Percentiles rank a stretch among this genome's conserved stretches.
Conservation (phyloP, 768 basidiomycete species). For the Amanita muscaria region DNA sequence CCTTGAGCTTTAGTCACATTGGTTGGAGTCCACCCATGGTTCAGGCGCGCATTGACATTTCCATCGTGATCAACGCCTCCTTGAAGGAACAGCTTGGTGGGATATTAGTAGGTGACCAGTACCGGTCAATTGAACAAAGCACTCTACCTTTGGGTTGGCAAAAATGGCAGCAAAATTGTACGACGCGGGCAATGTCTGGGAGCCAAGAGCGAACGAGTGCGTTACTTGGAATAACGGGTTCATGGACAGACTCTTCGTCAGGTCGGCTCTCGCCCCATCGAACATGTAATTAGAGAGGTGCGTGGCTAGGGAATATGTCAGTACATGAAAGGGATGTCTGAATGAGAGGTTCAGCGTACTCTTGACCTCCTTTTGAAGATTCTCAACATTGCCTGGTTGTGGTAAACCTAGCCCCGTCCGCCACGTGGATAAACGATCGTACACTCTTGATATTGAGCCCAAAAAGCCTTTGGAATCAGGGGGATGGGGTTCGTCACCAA, state of each 20-base stretch:
- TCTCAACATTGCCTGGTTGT: slow-evolving; percentile 91
- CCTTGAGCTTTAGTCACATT: slow-evolving; percentile 82
- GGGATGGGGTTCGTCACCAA: slow-evolving; percentile 26
- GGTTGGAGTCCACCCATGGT: slow-evolving; percentile 76
- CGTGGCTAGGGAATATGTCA: slow-evolving; percentile 49
- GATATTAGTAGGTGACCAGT: slow-evolving; percentile 16
- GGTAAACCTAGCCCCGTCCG: slow-evolving; percentile 73
- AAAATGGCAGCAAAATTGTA: slow-evolving; percentile 95
- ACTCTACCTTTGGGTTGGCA: slow-evolving; percentile 67
- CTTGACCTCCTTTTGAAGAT: slow-evolving; percentile 89
- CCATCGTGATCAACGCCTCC: slow-evolving; percentile 93
- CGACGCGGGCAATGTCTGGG: slow-evolving; percentile 71
- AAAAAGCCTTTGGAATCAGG: slow-evolving; percentile 30
- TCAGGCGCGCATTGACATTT: slow-evolving; percentile 78
- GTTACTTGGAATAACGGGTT: slow-evolving; percentile 98
- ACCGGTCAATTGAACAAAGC: slow-evolving; percentile 9
- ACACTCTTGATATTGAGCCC: slow-evolving; percentile 44
- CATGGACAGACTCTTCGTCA: slow-evolving; percentile 86
- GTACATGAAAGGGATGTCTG: slow-evolving; percentile 5
- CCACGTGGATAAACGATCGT: slow-evolving; percentile 73
- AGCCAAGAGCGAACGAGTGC: slow-evolving; percentile 89
- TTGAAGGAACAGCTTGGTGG: slow-evolving; percentile 74
- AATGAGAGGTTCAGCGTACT: slow-evolving; percentile 35
- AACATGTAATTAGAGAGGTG: slow-evolving; percentile 93
- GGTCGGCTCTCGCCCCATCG: slow-evolving; percentile 94